phyloP scores from a whole-genome alignment of 106 monocot species.

The Platanthera guangdongensis region DNA sequence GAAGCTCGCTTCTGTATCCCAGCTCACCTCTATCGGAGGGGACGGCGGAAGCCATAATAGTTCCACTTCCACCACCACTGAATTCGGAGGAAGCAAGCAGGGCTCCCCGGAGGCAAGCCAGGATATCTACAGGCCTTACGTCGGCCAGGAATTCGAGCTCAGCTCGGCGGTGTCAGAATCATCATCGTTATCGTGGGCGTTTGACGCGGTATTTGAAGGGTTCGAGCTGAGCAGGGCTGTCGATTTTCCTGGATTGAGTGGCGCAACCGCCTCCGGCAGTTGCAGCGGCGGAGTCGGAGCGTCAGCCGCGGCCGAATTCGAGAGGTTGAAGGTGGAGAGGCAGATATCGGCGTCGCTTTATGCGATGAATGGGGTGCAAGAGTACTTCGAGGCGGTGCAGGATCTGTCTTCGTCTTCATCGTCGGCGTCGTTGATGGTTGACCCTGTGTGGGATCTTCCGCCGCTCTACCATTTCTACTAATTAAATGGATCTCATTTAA shows the following conservation, averaged over 20 bases:
- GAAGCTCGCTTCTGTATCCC: background rate
- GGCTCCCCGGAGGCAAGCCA: background rate
- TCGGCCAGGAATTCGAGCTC: background rate
- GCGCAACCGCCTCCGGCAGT: background rate
- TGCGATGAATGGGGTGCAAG: constrained; percentile 44
- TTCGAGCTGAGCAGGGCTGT: background rate
- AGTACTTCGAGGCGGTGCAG: constrained; percentile 43
- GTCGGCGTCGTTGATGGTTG: constrained; percentile 2
- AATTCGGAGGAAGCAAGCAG: background rate
- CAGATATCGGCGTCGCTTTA: constrained; percentile 47
- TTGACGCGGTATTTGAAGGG: constrained; percentile 4
- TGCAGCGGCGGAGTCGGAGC: background rate
- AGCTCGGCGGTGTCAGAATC: background rate
- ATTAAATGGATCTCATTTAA: background rate
- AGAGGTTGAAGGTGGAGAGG: constrained; percentile 48
- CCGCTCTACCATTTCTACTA: constrained; percentile 31
- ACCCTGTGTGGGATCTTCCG: constrained; percentile 32
- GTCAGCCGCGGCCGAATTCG: constrained; percentile 18
- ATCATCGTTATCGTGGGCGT: background rate
- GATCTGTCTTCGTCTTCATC: constrained; percentile 12
- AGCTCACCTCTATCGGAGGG: no score
- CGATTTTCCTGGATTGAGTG: background rate
- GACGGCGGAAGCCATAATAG: background rate
- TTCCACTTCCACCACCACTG: background rate
- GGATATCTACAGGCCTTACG: background rate